These are phyloP conservation scores for Seiridium unicorne DNA, from an alignment of 2,329 filamentous ascomycete genomes.

Conservation along the genomic window DNA sequence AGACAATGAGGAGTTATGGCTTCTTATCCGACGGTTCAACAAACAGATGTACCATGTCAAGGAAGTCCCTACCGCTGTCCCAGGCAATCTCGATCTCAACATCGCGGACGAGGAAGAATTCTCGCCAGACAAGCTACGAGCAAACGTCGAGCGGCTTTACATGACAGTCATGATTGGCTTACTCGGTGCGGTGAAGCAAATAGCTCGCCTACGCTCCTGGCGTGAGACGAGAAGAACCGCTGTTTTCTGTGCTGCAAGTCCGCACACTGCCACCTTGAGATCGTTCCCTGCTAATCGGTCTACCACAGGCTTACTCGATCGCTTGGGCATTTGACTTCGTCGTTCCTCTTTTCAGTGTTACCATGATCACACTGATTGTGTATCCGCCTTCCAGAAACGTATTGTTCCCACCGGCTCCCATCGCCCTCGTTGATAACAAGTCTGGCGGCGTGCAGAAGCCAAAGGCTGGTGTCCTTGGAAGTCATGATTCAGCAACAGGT, in stretches of 20 bases:
- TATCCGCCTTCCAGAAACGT: conserved; percentile 60
- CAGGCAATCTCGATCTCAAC: conserved; percentile 75
- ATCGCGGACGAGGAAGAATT: conserved; percentile 82
- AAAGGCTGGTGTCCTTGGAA: conserved; percentile 71
- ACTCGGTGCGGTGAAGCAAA: conserved; percentile 68
- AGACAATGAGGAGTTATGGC: conserved; percentile 71
- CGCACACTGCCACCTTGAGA: neutral
- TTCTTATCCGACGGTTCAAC: conserved; percentile 70
- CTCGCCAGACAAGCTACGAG: conserved; percentile 77
- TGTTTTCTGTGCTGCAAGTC: conserved; percentile 57
- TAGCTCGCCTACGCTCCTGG: conserved; percentile 77
- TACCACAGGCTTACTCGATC: conserved; percentile 41
- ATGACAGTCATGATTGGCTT: conserved; percentile 73
- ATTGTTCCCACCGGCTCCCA: conserved; percentile 75
- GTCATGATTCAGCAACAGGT: conserved; percentile 74
- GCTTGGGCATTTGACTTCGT: conserved; percentile 77
- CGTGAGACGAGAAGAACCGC: conserved; percentile 67
- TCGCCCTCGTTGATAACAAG: conserved; percentile 67
- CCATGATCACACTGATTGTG: conserved; percentile 63
- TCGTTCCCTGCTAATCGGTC: neutral
- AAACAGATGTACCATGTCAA: conserved; percentile 69
- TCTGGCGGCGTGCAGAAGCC: conserved; percentile 78
- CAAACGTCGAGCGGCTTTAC: conserved; percentile 77
- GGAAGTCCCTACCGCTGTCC: conserved; percentile 55
- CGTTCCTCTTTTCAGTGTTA: conserved; percentile 56